Conservation (phyloP, 2,329 filamentous ascomycete genomes). For the Nigrograna mackinnonii region DNA sequence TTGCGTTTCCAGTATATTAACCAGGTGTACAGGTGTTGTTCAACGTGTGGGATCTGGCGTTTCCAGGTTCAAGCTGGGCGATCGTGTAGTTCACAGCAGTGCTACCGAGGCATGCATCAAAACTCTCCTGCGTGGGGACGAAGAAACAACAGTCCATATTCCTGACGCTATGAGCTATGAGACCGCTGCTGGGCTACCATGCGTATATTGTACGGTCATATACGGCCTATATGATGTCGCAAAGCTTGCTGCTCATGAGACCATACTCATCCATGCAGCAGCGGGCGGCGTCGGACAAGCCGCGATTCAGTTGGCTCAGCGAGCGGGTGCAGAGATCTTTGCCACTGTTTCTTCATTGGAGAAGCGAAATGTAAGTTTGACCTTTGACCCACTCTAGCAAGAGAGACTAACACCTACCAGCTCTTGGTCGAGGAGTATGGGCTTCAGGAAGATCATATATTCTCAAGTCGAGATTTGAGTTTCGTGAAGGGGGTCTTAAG, state of each 20-base stretch:
- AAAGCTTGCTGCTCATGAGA: constrained; percentile 25
- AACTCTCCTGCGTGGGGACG: too few relatives aligned
- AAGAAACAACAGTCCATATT: too few relatives aligned
- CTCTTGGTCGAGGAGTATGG: constrained; percentile 11
- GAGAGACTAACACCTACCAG: too few relatives aligned
- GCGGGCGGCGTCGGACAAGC: constrained; percentile 16
- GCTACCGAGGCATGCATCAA: too few relatives aligned
- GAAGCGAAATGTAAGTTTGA: too few relatives aligned
- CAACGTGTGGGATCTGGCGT: background rate
- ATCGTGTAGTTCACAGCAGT: background rate
- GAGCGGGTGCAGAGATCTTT: constrained; percentile 18
- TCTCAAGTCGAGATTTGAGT: background rate
- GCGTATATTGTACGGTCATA: constrained; percentile 7
- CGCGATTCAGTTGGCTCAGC: constrained; percentile 12
- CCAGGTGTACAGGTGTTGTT: constrained; percentile 6
- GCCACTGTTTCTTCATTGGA: constrained; percentile 9
- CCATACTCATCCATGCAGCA: constrained; percentile 21
- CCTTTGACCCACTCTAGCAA: too few relatives aligned
- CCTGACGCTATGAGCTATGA: constrained; percentile 22
- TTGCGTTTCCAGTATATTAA: too few relatives aligned
- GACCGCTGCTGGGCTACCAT: constrained; percentile 14
- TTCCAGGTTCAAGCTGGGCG: background rate
- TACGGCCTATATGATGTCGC: constrained; percentile 20
- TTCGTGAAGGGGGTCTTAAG: background rate
- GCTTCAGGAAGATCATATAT: constrained; percentile 19